A percentile compares a stretch with the other conserved stretches of the same genome.
These are phyloP conservation scores for Ceriops zippeliana DNA, from an alignment of 345 rosid species.

Conservation along the genomic window DNA sequence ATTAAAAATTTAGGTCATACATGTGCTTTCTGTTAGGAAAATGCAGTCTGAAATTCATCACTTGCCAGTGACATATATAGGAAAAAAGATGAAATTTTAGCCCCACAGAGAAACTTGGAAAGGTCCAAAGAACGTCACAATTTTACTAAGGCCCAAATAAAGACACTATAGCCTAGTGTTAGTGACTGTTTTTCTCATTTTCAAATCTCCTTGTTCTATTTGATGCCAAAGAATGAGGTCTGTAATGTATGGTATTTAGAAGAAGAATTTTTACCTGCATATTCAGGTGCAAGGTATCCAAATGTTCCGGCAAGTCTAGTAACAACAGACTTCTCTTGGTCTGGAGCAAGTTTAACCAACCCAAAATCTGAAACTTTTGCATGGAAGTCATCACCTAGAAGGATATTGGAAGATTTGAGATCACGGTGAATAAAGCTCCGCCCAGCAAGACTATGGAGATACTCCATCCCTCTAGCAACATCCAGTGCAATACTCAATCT, in stretches of 20 bases:
- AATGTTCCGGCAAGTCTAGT: slow-evolving; percentile 58
- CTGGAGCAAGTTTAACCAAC: slow-evolving; percentile 49
- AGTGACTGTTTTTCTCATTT: no score
- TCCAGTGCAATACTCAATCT: slow-evolving; percentile 48
- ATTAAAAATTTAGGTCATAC: no score
- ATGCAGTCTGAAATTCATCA: no score
- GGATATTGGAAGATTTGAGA: slow-evolving; percentile 58
- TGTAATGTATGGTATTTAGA: no score
- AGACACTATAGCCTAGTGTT: no score
- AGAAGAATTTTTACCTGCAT: slow-evolving; percentile 40
- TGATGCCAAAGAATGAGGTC: not conserved
- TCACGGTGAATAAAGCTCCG: slow-evolving; percentile 55
- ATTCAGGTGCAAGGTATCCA: slow-evolving; percentile 64
- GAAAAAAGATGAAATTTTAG: no score
- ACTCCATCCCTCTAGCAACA: slow-evolving; percentile 58
- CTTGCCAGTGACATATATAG: no score
- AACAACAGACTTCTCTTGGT: slow-evolving; percentile 43
- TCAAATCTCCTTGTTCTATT: no score
- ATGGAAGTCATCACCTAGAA: slow-evolving; percentile 42
- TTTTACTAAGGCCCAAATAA: no score
- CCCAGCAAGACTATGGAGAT: slow-evolving; percentile 46
- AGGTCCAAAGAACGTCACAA: no score
- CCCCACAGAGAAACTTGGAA: no score
- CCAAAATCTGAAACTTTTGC: slow-evolving; percentile 62
- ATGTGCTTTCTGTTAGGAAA: no score